phyloP scores from a whole-genome alignment of 331 rosid species.

The Quercus lobata region DNA sequence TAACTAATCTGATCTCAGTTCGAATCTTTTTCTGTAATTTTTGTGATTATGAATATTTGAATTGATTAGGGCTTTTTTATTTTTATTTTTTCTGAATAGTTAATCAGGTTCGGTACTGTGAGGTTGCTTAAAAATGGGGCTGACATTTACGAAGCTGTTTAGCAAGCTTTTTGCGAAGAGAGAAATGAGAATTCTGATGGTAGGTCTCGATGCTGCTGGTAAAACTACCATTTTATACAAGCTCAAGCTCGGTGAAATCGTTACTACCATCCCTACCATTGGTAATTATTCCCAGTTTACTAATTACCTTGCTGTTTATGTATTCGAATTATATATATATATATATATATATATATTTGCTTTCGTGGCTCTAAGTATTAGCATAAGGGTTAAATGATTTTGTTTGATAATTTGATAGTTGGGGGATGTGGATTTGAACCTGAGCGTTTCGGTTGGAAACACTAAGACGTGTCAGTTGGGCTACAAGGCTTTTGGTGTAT shows the following conservation, averaged over 20 bases:
- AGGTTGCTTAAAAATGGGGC: slow-evolving; percentile 54
- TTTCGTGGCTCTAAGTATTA: background rate
- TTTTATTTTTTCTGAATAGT: background rate
- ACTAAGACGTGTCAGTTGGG: no score
- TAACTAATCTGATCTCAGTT: slow-evolving; percentile 2
- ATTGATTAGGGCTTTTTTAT: background rate
- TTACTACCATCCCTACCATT: slow-evolving; percentile 94
- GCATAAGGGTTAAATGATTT: no score
- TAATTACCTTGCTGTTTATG: background rate
- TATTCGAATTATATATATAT: background rate
- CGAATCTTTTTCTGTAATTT: background rate
- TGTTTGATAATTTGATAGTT: no score
- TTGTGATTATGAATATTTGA: background rate
- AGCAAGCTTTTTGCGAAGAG: slow-evolving; percentile 93
- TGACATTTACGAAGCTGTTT: slow-evolving; percentile 93
- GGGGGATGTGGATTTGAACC: no score
- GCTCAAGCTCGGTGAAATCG: slow-evolving; percentile 96
- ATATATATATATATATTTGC: no score
- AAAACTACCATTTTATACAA: slow-evolving; percentile 92
- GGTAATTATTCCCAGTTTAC: slow-evolving; percentile 36
- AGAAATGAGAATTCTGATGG: slow-evolving; percentile 95
- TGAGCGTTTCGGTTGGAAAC: no score
- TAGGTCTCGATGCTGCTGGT: slow-evolving; percentile 99
- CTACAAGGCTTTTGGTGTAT: no score
- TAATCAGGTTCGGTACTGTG: background rate